Base-by-base conservation (phyloP, 345 rosid genomes). In the Arabidopsis arenosa region DNA sequence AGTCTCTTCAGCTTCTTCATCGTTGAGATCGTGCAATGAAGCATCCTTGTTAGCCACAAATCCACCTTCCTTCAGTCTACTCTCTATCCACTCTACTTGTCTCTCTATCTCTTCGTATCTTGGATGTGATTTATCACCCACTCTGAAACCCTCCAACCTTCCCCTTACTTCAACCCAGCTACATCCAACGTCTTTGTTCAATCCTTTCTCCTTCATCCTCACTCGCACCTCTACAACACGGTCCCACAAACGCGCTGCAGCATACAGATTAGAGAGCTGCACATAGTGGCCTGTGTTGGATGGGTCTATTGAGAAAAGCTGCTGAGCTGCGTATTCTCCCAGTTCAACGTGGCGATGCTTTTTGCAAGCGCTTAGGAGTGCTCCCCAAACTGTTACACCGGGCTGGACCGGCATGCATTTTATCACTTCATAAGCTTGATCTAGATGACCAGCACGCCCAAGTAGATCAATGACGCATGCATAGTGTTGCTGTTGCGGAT, bases 241-340 rank as follows among this genome's bases (percentile, higher is more conserved):
- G 76, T 83, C 85, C 92, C 93, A 87, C 76, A 91, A 56, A 54
- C 80, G 73, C 2, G 83, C 80, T 39, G 88, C 84, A 53, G 96
- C 96, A 72, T 90, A 90, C 60, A 90, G 85, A 74, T 90, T 87
- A 15, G 96, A 87, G 26, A 90, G 89, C 79, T 86, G 93, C 72
- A 90, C 89, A 61, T 84, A 87, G 65, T 86, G 88, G 56, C 93
- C 92, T 44, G 85, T 84, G 73, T 85, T 86, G 52, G 78, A 68
- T 37, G 88, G 81, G 72, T 90, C 90, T 53, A 90, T 70, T 3
- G 79, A 78, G 79, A 90, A 87, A 70, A 90, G 90, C 21, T 56
- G 78, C 21, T 86, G 82, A 10, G 96, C 93, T 41, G 92, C 90
- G 57, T 81, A 80, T 77, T 90, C 90, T 69, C 92, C 96, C 10